Conservation (phyloP, 495 filamentous ascomycete species). For the Penicillium steckii region DNA sequence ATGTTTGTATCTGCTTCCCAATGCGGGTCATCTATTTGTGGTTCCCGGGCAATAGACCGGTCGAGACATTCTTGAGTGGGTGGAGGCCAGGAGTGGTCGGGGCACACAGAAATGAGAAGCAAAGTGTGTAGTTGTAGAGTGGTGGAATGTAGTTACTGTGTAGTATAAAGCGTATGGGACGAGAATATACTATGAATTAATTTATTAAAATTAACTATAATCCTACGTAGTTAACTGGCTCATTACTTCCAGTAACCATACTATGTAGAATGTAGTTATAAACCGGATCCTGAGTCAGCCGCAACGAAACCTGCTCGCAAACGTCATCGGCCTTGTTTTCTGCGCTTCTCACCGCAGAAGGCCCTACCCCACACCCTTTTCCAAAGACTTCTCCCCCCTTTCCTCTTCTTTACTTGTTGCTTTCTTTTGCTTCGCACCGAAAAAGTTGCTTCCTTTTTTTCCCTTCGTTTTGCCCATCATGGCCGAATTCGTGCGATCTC, state of each 20-base stretch:
- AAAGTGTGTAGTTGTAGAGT: not conserved
- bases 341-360: conserved; percentile 26
- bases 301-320: conserved; percentile 25
- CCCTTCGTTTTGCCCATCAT: conserved; percentile 43
- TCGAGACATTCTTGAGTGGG: conserved; percentile 27
- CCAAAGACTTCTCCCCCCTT: conserved; percentile 12
- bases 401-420: conserved; percentile 9
- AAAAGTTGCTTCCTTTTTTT: not conserved
- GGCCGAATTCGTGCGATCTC: conserved; percentile 98
- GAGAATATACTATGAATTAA: too few species aligned
- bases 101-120: not conserved
- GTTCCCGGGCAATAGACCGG: conserved; percentile 27
- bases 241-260: too few species aligned
- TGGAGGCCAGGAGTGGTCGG: not conserved
- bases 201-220: too few species aligned
- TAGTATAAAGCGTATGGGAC: too few species aligned
- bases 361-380: conserved; percentile 37
- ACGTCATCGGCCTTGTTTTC: conserved; percentile 44
- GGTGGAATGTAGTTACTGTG: not conserved
- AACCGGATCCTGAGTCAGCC: conserved; percentile 23
- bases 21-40: not conserved
- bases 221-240: too few species aligned
- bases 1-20: not conserved
- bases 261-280: not conserved
- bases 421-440: not conserved